These are phyloP conservation scores for Carex littledalei DNA, from an alignment of 176 grass and related monocot genomes.

Conservation along the genomic window DNA sequence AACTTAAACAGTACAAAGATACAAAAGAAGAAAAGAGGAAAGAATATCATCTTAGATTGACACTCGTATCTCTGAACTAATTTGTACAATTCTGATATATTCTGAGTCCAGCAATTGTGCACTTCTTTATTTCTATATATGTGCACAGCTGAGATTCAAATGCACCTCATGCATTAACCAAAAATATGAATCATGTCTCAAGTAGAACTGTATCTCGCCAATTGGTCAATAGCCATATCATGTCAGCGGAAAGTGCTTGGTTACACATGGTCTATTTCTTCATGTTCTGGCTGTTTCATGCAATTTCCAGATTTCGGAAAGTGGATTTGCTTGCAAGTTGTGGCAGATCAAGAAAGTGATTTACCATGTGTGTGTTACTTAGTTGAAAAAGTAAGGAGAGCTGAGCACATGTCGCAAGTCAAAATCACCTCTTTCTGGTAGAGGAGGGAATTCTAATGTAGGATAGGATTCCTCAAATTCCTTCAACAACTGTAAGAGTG, in stretches of 20 bases:
- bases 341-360: not conserved
- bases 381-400: slow-evolving; percentile 95
- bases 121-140: not conserved
- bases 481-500: slow-evolving; percentile 54
- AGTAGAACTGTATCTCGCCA: not conserved
- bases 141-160: not conserved
- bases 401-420: slow-evolving; percentile 64
- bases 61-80: not conserved
- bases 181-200: not conserved
- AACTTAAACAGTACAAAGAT: not conserved
- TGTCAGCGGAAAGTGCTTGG: not conserved
- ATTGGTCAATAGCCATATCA: not conserved
- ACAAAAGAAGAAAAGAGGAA: not conserved
- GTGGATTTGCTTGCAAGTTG: not conserved
- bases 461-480: slow-evolving; percentile 66
- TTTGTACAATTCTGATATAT: slow-evolving; percentile 11
- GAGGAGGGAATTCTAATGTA: slow-evolving; percentile 59
- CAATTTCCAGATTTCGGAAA: not conserved
- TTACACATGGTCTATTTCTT: not conserved
- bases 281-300: not conserved
- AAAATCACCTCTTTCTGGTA: slow-evolving; percentile 67
- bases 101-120: not conserved
- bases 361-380: slow-evolving; percentile 12
- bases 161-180: not conserved
- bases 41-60: not conserved